Base-by-base conservation (phyloP, 208 protist species). In the Leishmania lainsoni region DNA sequence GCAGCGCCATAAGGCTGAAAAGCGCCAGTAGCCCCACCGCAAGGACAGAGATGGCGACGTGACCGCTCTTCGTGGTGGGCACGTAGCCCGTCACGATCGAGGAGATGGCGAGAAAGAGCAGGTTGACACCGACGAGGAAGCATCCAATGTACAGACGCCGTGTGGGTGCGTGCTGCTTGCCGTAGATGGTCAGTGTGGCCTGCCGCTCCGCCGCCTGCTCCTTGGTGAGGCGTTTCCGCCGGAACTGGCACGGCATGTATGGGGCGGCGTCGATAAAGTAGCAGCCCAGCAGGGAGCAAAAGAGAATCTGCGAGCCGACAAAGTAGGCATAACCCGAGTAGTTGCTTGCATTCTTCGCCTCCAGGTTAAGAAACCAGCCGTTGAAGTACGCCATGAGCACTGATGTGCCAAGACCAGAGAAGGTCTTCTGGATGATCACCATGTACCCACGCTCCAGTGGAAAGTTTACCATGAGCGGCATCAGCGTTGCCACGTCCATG, bases 401-500 rank as follows among this genome's bases (percentile, higher is more conserved):
- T 12, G 90, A 88, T n/a, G 91, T 92, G 39, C 93, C 93, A 45
- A 96, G 88, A 26, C 93, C 93, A 26, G 88, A 88, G 73, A 95
- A 95, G 20, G 93, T 95, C 82, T 96, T 96, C 75, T 93, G 87
- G 70, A 95, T 92, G 65, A 94, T 87, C 42, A 96, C 89, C 71
- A 95, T 87, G 80, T 89, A 93, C 42, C 93, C 93, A 8, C 90
- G 85, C 58, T 94, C 89, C 49, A 93, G 74, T 17, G 93, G 93
- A 75, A 95, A 96, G 86, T 95, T 92, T 32, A 91, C 79, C 90
- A 96, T 94, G n/a, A 95, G 86, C 76, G 93, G 86, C 90, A 96
- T 95, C 51, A 96, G 69, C 54, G 87, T 87, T 29, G 79, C 79
- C 51, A 87, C 89, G 81, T 96, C 93, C 85, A 96, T 79, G 29